These are phyloP conservation scores for Rutstroemia sp. DNA, from an alignment of 2,329 filamentous ascomycete species.

Conservation along the genomic window DNA sequence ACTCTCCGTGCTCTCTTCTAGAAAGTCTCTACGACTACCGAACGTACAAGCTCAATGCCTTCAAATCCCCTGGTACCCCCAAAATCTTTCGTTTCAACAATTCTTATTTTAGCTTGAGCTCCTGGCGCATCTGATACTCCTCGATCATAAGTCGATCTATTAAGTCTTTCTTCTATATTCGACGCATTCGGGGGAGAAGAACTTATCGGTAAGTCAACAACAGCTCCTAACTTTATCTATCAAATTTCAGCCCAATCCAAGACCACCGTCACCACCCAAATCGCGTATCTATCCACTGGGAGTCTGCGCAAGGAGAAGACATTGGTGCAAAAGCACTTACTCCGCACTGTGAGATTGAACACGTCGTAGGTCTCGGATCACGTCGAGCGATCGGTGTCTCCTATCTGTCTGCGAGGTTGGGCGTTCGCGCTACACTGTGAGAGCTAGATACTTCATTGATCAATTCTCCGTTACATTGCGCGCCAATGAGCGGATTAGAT, in stretches of 20 bases:
- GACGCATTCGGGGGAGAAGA: neutral
- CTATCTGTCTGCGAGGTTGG: neutral
- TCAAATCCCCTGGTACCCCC: neutral
- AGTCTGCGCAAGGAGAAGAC: neutral
- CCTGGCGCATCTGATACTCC: constrained; percentile 1
- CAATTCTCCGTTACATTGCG: constrained; percentile 3
- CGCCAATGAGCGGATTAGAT: constrained; percentile 2
- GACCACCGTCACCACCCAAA: neutral
- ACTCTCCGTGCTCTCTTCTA: neutral
- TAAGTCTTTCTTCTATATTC: neutral
- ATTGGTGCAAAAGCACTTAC: neutral
- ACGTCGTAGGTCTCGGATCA: constrained; percentile 9
- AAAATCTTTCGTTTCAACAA: neutral
- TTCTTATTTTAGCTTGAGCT: constrained; percentile 2
- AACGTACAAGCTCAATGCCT: constrained; percentile 6
- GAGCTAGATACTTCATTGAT: constrained; percentile 2
- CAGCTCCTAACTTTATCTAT: neutral
- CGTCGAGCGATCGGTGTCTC: constrained; percentile 1
- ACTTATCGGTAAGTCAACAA: neutral
- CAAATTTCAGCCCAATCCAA: neutral
- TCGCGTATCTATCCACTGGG: constrained; percentile 3
- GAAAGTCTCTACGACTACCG: neutral
- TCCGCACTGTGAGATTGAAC: constrained; percentile 2
- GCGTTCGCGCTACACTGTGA: constrained; percentile 1
- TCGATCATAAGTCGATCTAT: neutral